Base-by-base conservation (phyloP, 208 protist species). In the Acanthamoeba quina region DNA sequence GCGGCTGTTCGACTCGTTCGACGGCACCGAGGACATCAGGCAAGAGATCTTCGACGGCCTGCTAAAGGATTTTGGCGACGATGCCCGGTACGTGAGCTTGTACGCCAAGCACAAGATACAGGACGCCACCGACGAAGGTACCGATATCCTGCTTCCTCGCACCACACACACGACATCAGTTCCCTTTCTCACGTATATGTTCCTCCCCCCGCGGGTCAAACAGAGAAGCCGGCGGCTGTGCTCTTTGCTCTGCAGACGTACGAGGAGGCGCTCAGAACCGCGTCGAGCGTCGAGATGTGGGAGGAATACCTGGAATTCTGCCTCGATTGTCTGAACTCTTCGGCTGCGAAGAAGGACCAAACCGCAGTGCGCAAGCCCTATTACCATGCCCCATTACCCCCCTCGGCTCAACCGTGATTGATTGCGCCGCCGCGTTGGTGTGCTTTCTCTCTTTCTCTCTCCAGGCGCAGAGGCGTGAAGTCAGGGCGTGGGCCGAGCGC, bases 61-160 rank as follows among this genome's bases (percentile, higher is more conserved):
- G 41, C 41, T 44, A n/a, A 9, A 24, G 5, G 56, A 66, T 0
- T 89, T 89, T 31, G 5, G 19, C 17, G 5, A 44, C 80, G 24
- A 89, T 5, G 49, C 47, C 19, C 17, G 34, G 3, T 89, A 52
- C 34, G 47, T 58, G 80, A 68, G 31, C 29, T 15, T 89, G 21
- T 89, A 47, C 15, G 80, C 80, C 80, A 64, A 34, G 29, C 47
- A 89, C 47, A 66, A 89, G 37, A 19, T 89, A 13, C 29, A 89
- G 10, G 47, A 70, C 47, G 74, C 24, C 74, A 52, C 74, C 24
- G 47, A 47, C 17, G 47, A 47, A 47, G 47, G 44, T 58, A 5
- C 31, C 41, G 0, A 47, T 1, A 0, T 47, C 41, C 41, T 10
- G 41, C 41, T 47, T 5, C 41, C 41, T 47, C 41, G 41, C 37